These are phyloP conservation scores for Rhizophora mangle DNA, from an alignment of 345 rosid species.

Conservation along the genomic window DNA sequence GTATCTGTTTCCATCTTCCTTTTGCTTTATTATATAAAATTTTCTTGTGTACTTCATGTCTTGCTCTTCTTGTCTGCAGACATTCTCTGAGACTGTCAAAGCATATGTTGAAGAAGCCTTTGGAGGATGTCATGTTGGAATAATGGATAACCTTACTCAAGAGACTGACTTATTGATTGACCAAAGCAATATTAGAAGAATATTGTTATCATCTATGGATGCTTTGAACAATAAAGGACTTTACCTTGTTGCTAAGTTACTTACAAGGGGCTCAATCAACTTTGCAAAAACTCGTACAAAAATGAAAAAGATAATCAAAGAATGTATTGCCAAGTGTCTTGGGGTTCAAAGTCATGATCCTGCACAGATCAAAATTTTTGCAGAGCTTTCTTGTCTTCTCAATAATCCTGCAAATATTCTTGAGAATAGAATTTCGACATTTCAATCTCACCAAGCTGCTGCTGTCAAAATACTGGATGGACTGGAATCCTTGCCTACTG, in stretches of 20 bases:
- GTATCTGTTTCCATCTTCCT: background rate
- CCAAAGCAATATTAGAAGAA: slow-evolving; percentile 24
- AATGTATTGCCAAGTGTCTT: slow-evolving; percentile 27
- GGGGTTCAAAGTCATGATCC: slow-evolving; percentile 19
- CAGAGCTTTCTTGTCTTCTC: slow-evolving; percentile 47
- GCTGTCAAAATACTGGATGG: slow-evolving; percentile 42
- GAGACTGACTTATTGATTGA: slow-evolving; percentile 25
- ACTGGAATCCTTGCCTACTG: slow-evolving; percentile 52
- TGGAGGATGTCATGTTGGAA: slow-evolving; percentile 38
- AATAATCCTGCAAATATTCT: slow-evolving; percentile 43
- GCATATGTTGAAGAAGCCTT: slow-evolving; percentile 56
- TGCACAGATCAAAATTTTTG: slow-evolving; percentile 24
- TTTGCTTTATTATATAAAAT: background rate
- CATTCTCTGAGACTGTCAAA: slow-evolving; percentile 58
- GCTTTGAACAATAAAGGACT: slow-evolving; percentile 64
- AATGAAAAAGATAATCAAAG: slow-evolving; percentile 57
- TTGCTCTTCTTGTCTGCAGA: slow-evolving; percentile 34
- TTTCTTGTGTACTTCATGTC: background rate
- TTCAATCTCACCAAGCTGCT: slow-evolving; percentile 39
- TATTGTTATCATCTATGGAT: slow-evolving; percentile 41
- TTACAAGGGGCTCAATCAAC: slow-evolving; percentile 41
- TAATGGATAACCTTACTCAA: slow-evolving; percentile 16
- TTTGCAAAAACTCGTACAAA: slow-evolving; percentile 52
- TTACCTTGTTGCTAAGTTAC: slow-evolving; percentile 45
- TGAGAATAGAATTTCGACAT: slow-evolving; percentile 33